Percentiles rank a stretch among this genome's conserved stretches.
Evolutionary conservation across 2,329 filamentous ascomycete genomes (phyloP).

Genomic region (Sporothrix brunneoviolacea): DNA sequence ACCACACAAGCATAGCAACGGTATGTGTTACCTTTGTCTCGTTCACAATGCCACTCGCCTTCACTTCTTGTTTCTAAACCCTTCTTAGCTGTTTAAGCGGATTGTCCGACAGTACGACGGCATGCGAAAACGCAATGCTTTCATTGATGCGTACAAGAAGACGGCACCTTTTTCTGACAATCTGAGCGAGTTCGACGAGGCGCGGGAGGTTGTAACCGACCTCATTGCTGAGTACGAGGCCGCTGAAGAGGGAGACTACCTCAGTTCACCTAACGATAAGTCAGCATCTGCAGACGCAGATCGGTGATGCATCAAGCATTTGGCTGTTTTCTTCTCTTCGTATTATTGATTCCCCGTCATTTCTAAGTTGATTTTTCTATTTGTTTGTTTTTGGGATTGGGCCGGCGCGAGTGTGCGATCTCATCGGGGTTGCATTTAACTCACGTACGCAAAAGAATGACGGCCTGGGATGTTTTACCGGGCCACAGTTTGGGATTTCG

Average conservation of each 20-base stretch:
- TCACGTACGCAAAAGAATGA: not conserved
- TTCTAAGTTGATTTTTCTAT: not conserved
- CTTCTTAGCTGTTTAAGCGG: constrained; percentile 70
- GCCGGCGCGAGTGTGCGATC: not conserved
- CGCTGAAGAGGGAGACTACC: constrained; percentile 82
- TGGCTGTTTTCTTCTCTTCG: not conserved
- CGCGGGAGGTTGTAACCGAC: constrained; percentile 83
- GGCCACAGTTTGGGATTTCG: no score
- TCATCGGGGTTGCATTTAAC: not conserved
- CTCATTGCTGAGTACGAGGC: constrained; percentile 93
- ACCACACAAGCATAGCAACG: constrained; percentile 94
- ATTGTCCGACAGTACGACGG: constrained; percentile 90
- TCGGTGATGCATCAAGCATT: not conserved
- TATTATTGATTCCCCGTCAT: constrained; percentile 10
- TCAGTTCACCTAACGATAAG: constrained; percentile 59
- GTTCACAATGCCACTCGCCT: not conserved
- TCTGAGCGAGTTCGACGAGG: constrained; percentile 90
- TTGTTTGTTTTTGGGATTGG: not conserved
- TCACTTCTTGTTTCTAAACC: not conserved
- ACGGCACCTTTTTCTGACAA: constrained; percentile 90
- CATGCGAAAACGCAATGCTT: constrained; percentile 92
- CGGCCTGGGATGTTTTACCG: no score
- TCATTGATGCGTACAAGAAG: constrained; percentile 93
- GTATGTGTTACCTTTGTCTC: no score
- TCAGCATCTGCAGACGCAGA: constrained; percentile 39